Percentiles rank a stretch among this genome's conserved stretches.
Conservation (phyloP, 2,329 filamentous ascomycete genomes). For the Aspergillus udagawae region DNA sequence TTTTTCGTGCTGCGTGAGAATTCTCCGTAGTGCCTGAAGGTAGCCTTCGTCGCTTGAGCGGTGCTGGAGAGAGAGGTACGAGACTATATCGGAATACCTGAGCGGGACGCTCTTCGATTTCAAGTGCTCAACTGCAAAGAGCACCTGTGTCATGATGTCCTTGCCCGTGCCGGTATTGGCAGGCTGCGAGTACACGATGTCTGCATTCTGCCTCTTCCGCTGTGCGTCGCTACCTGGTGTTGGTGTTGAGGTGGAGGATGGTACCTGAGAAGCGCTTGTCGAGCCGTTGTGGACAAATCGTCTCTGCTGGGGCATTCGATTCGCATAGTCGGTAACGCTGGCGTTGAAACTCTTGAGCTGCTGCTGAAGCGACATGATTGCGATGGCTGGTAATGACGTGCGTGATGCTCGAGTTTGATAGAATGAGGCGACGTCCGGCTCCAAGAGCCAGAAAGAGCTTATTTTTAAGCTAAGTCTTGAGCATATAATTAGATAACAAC, state of each 20-base stretch:
- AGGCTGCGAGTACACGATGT: conserved; percentile 68
- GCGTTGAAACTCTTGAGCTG: conserved; percentile 61
- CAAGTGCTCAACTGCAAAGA: conserved; percentile 81
- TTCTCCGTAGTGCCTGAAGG: conserved; percentile 62
- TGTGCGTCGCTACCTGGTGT: conserved; percentile 42
- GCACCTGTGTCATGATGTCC: conserved; percentile 81
- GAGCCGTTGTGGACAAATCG: conserved; percentile 51
- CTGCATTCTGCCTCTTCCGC: conserved; percentile 56
- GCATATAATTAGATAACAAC: conserved; percentile 3
- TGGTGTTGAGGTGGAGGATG: conserved; percentile 32
- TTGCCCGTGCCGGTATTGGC: conserved; percentile 70
- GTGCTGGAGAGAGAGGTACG: conserved; percentile 70
- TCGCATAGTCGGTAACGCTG: conserved; percentile 59
- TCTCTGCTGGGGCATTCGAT: conserved; percentile 56
- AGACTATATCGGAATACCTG: conserved; percentile 70
- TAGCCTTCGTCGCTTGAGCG: conserved; percentile 54
- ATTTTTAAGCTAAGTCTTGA: background rate
- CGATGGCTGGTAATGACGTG: conserved; percentile 1
- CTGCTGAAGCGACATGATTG: conserved; percentile 61
- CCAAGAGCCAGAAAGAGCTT: conserved; percentile 12
- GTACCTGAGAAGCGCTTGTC: conserved; percentile 56
- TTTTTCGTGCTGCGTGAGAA: conserved; percentile 64
- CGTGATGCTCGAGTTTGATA: background rate
- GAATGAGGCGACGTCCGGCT: conserved; percentile 11
- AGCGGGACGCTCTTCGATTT: conserved; percentile 65